These are phyloP conservation scores for Teratosphaeria viscida DNA, from an alignment of 2,329 filamentous ascomycete species.

Conservation along the genomic window DNA sequence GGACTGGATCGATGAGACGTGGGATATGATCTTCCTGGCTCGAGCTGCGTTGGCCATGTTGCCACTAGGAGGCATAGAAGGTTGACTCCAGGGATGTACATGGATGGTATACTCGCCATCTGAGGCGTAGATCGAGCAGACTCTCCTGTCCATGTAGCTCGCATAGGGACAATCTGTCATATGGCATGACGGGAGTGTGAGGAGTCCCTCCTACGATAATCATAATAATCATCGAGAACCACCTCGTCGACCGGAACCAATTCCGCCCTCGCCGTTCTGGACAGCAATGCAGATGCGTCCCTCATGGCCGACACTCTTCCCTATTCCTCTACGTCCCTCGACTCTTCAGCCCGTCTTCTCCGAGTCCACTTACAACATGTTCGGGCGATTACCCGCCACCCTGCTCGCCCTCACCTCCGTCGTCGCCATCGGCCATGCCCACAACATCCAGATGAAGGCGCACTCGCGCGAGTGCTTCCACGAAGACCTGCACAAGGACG, in stretches of 20 bases:
- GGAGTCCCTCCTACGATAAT: not conserved
- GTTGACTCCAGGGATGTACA: too few relatives aligned
- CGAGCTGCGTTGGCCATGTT: too few relatives aligned
- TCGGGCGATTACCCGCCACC: conserved; percentile 26
- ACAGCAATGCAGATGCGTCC: not conserved
- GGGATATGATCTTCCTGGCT: too few relatives aligned
- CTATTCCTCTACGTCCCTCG: not conserved
- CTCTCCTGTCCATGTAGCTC: too few relatives aligned
- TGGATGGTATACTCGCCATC: too few relatives aligned
- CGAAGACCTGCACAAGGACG: conserved; percentile 81
- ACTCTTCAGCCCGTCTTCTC: not conserved
- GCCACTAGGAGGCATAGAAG: too few relatives aligned
- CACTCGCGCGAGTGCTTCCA: conserved; percentile 97
- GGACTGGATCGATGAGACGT: too few relatives aligned
- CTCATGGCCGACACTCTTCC: not conserved
- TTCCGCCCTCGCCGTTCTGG: not conserved
- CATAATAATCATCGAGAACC: not conserved
- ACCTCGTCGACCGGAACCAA: not conserved
- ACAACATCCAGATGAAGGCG: conserved; percentile 91
- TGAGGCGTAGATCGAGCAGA: too few relatives aligned
- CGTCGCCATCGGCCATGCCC: conserved; percentile 58
- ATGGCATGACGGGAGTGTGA: not conserved
- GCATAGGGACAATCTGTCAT: not conserved
- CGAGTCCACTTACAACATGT: conserved; percentile 3
- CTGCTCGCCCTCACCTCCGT: conserved; percentile 43